Percentiles rank a stretch among this genome's conserved stretches.
Evolutionary conservation across 495 filamentous ascomycete genomes (phyloP).

Genomic region (Rhypophila decipiens): DNA sequence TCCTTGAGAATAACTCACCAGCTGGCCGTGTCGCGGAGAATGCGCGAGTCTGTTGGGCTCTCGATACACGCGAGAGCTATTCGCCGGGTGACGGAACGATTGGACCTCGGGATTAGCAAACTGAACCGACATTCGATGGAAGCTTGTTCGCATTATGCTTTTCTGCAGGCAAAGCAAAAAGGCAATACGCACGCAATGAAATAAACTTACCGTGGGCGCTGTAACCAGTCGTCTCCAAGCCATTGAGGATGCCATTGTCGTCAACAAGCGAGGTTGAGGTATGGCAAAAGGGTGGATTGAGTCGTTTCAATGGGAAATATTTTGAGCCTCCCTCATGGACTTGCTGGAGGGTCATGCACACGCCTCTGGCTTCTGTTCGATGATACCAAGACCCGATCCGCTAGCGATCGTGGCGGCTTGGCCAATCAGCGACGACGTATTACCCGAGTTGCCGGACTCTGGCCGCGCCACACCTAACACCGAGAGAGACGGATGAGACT

Average conservation of each 20-base stretch:
- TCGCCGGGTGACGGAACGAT: conserved; percentile 1
- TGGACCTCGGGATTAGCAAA: conserved; percentile 15
- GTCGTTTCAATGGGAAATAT: conserved; percentile 17
- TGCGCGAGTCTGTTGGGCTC: conserved; percentile 50
- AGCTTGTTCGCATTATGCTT: too few relatives aligned
- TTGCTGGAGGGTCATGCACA: neutral
- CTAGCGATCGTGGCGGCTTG: conserved; percentile 6
- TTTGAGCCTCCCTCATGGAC: conserved; percentile 16
- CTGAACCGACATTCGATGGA: neutral
- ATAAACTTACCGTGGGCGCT: conserved; percentile 37
- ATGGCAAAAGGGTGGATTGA: conserved; percentile 4
- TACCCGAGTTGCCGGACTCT: conserved; percentile 29
- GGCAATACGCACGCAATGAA: neutral
- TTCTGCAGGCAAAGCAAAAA: conserved; percentile 1
- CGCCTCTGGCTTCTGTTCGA: conserved; percentile 1
- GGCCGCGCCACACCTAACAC: neutral
- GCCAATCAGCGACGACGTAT: conserved; percentile 21
- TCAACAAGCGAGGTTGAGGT: conserved; percentile 21
- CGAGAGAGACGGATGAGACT: neutral
- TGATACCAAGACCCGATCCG: conserved; percentile 16
- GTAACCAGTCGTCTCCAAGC: conserved; percentile 42
- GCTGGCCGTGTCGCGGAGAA: conserved; percentile 84
- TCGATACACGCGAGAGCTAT: conserved; percentile 42
- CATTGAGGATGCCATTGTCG: conserved; percentile 48
- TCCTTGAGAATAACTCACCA: conserved; percentile 62